These are phyloP conservation scores for Cercospora sesami DNA, from an alignment of 2,329 filamentous ascomycete genomes.

Conservation along the genomic window DNA sequence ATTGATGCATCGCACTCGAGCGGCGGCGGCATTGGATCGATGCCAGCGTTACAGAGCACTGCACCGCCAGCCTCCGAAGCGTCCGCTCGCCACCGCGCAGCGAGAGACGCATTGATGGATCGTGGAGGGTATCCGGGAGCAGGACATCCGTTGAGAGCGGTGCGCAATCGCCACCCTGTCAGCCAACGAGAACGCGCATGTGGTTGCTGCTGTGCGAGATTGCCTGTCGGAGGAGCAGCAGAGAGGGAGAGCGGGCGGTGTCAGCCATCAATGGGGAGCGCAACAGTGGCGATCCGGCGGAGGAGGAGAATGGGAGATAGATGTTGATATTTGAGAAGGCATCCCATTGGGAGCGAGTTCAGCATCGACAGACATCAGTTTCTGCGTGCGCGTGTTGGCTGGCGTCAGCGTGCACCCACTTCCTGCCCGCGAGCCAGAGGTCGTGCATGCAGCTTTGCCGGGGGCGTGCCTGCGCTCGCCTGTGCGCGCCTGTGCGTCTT, in stretches of 20 bases:
- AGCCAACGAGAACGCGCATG: conserved; percentile 8
- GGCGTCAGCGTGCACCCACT: neutral
- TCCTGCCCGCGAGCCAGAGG: neutral
- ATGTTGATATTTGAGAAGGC: neutral
- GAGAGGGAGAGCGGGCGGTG: neutral
- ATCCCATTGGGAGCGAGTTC: neutral
- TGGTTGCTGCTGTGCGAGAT: conserved; percentile 1
- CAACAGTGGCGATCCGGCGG: too few species aligned
- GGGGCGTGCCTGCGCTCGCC: neutral
- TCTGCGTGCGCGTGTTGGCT: neutral
- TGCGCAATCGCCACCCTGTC: neutral
- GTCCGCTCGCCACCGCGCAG: conserved; percentile 1
- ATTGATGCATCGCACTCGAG: neutral
- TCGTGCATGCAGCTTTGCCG: neutral
- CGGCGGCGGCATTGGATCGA: neutral
- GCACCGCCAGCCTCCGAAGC: neutral
- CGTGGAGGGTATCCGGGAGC: neutral
- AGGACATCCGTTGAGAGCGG: neutral
- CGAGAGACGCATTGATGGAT: neutral
- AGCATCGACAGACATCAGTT: neutral
- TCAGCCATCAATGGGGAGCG: neutral
- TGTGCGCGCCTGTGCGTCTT: neutral
- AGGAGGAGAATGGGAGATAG: neutral
- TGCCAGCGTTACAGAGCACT: conserved; percentile 11
- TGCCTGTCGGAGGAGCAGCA: conserved; percentile 3